A percentile compares a stretch with the other conserved stretches of the same genome.
These are phyloP conservation scores for Medicago ruthenica DNA, from an alignment of 306 rosid species.

Conservation along the genomic window DNA sequence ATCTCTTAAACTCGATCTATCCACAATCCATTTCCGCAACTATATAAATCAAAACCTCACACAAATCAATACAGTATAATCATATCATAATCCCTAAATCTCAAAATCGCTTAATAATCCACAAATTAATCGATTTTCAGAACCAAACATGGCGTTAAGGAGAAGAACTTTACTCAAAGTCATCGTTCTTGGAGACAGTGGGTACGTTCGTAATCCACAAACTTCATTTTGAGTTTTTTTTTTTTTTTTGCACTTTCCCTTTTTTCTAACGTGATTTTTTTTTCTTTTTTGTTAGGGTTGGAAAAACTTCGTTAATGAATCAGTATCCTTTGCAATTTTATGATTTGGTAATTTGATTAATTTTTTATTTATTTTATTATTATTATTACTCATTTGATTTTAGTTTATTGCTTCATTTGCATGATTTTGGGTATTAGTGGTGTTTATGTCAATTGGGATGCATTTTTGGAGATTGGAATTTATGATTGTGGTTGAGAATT, in stretches of 20 bases:
- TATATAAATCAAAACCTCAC: too few relatives aligned
- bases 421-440: too few relatives aligned
- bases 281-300: conserved; percentile 66
- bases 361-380: too few relatives aligned
- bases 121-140: neutral
- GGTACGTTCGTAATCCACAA: conserved; percentile 51
- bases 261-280: neutral
- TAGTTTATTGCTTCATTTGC: too few relatives aligned
- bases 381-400: too few relatives aligned
- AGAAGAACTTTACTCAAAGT: conserved; percentile 93
- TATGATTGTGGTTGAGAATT: too few relatives aligned
- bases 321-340: conserved; percentile 67
- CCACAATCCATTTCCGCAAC: too few relatives aligned
- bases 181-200: conserved; percentile 94
- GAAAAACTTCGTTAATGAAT: conserved; percentile 95
- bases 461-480: too few relatives aligned
- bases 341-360: too few relatives aligned
- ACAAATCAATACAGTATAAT: too few relatives aligned
- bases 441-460: too few relatives aligned
- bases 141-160: conserved; percentile 60
- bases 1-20: too few relatives aligned
- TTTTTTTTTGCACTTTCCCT: neutral
- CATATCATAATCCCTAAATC: neutral
- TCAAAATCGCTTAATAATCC: neutral
- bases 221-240: conserved; percentile 43